phyloP scores from a whole-genome alignment of 2,329 filamentous ascomycete genomes.

The Fusarium sp. region DNA sequence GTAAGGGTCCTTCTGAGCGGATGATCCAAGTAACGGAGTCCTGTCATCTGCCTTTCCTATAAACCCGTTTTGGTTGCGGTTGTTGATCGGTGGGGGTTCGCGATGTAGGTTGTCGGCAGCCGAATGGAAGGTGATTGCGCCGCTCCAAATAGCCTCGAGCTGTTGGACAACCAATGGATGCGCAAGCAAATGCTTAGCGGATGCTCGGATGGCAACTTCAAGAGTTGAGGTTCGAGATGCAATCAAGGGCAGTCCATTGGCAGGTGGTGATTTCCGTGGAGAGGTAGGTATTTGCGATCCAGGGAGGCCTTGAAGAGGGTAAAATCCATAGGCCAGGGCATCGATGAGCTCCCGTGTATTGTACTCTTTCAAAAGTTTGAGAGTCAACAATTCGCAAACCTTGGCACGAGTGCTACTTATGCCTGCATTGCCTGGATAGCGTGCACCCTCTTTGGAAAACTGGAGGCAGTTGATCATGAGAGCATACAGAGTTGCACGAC shows the following conservation, averaged over 20 bases:
- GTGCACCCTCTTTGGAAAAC: conserved; percentile 86
- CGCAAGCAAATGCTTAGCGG: conserved; percentile 90
- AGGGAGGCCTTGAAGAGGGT: conserved; percentile 85
- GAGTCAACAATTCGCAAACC: conserved; percentile 89
- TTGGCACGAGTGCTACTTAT: conserved; percentile 85
- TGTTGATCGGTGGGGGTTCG: conserved; percentile 47
- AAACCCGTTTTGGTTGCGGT: conserved; percentile 42
- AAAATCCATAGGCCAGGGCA: conserved; percentile 93
- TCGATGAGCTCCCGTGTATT: conserved; percentile 91
- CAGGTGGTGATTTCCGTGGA: conserved; percentile 50
- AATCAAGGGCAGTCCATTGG: conserved; percentile 61
- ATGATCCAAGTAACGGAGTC: conserved; percentile 62
- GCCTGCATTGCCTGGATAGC: conserved; percentile 85
- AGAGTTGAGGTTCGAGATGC: conserved; percentile 87
- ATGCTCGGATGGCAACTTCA: conserved; percentile 91
- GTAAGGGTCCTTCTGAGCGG: conserved; percentile 47
- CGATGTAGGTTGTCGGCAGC: conserved; percentile 87
- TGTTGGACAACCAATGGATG: conserved; percentile 94
- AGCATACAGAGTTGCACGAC: conserved; percentile 86
- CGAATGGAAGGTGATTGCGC: conserved; percentile 93
- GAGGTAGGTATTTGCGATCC: conserved; percentile 53
- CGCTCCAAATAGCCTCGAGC: conserved; percentile 97
- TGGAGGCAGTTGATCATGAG: conserved; percentile 94
- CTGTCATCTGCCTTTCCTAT: conserved; percentile 55
- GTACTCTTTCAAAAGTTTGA: conserved; percentile 91